Percentiles rank a stretch among this genome's conserved stretches.
Evolutionary conservation across 306 rosid species (phyloP).

Genomic region (Vicia faba): DNA sequence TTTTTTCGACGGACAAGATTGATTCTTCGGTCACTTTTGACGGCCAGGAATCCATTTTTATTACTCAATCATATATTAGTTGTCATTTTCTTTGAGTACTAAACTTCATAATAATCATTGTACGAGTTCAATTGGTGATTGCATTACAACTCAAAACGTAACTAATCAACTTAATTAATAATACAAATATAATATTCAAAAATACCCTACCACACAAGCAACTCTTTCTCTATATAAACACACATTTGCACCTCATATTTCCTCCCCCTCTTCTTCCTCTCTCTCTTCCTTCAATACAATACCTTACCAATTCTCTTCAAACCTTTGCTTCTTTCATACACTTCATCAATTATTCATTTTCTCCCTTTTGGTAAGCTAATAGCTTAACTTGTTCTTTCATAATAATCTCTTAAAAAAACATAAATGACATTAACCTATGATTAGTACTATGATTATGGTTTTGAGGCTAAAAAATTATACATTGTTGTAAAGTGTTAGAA

Average conservation of each 20-base stretch:
- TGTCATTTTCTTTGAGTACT: slow-evolving; percentile 45
- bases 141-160: slow-evolving; percentile 40
- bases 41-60: background rate
- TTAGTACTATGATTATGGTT: background rate
- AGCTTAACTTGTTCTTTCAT: slow-evolving; percentile 34
- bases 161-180: slow-evolving; percentile 27
- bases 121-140: slow-evolving; percentile 19
- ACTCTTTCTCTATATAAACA: slow-evolving; percentile 64
- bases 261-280: slow-evolving; percentile 55
- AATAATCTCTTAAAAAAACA: background rate
- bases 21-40: background rate
- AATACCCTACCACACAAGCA: slow-evolving; percentile 27
- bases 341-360: slow-evolving; percentile 11
- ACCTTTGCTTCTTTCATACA: slow-evolving; percentile 41
- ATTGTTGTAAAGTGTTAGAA: slow-evolving; percentile 19
- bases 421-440: slow-evolving; percentile 10
- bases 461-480: slow-evolving; percentile 22
- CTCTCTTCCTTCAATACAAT: background rate
- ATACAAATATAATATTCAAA: slow-evolving; percentile 30
- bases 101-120: slow-evolving; percentile 35
- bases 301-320: slow-evolving; percentile 32
- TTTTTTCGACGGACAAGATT: background rate
- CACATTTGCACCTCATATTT: slow-evolving; percentile 38
- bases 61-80: slow-evolving; percentile 20
- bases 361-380: slow-evolving; percentile 47